Evolutionary conservation across 2,329 filamentous ascomycete genomes (phyloP).

Genomic region (Pseudopyricularia cyperi): DNA sequence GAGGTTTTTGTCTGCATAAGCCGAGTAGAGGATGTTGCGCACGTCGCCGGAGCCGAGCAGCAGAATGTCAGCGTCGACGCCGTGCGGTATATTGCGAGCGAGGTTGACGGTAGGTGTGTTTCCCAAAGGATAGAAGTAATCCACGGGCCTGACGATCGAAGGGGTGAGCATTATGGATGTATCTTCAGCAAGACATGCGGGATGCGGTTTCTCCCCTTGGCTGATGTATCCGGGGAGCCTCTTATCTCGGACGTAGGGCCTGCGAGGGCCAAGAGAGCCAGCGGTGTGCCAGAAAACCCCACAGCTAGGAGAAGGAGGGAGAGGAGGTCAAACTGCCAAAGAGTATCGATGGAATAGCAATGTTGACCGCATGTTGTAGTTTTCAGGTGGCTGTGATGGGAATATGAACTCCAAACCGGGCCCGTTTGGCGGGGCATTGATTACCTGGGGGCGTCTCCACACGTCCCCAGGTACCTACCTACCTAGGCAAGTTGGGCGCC

Average conservation of each 20-base stretch:
- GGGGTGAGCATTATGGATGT: conserved; percentile 22
- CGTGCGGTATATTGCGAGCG: conserved; percentile 31
- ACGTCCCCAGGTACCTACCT: too few relatives aligned
- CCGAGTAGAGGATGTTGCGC: conserved; percentile 41
- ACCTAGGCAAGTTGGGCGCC: background rate
- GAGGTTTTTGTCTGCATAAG: conserved; percentile 25
- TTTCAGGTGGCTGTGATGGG: background rate
- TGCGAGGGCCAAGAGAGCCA: background rate
- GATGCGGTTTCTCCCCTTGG: background rate
- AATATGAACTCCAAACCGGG: background rate
- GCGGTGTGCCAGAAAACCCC: background rate
- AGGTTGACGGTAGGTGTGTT: conserved; percentile 40
- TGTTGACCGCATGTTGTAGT: too few relatives aligned
- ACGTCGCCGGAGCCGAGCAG: conserved; percentile 43
- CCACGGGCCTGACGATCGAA: conserved; percentile 14
- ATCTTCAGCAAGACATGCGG: background rate
- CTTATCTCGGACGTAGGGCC: background rate
- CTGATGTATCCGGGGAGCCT: background rate
- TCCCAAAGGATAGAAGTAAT: conserved; percentile 33
- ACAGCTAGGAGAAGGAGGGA: too few relatives aligned
- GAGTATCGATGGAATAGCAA: too few relatives aligned
- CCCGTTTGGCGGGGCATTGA: background rate
- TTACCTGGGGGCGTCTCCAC: background rate
- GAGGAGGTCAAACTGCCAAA: too few relatives aligned
- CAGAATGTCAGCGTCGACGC: conserved; percentile 34